phyloP scores from a whole-genome alignment of 305 asterid genomes.

The Rubia tinctorum region DNA sequence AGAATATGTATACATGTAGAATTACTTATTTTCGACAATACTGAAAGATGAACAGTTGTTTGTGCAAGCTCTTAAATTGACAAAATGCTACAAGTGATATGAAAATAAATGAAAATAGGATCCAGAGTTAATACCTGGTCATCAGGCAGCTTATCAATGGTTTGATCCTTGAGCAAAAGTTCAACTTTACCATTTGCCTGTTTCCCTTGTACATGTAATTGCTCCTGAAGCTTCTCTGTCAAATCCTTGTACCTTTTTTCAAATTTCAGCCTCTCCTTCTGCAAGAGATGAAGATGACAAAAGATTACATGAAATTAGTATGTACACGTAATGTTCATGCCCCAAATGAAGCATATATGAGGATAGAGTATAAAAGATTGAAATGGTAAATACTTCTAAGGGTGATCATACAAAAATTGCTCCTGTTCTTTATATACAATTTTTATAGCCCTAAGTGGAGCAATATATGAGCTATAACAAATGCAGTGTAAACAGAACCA shows the following conservation, averaged over 20 bases:
- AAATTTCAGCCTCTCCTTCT: slow-evolving; percentile 58
- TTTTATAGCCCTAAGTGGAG: neutral
- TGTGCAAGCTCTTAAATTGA: neutral
- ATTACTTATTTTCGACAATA: neutral
- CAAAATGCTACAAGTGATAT: neutral
- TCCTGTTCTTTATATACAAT: neutral
- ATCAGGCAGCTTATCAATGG: slow-evolving; percentile 13
- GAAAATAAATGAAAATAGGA: neutral
- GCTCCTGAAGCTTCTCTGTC: slow-evolving; percentile 62
- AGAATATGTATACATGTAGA: no score
- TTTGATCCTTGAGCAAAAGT: slow-evolving; percentile 16
- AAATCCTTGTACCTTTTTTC: slow-evolving; percentile 58
- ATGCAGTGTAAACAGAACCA: slow-evolving; percentile 4
- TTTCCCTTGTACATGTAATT: slow-evolving; percentile 50
- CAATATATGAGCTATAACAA: neutral
- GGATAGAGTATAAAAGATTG: neutral
- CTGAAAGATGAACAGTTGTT: slow-evolving; percentile 1
- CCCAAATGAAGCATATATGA: slow-evolving; percentile 9
- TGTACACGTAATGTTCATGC: slow-evolving; percentile 5
- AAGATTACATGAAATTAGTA: slow-evolving; percentile 3
- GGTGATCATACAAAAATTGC: neutral
- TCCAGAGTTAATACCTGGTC: slow-evolving; percentile 2
- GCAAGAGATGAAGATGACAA: slow-evolving; percentile 21
- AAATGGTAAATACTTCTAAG: neutral
- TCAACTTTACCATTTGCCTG: slow-evolving; percentile 35